Percentiles rank a stretch among this genome's conserved stretches.
phyloP scores from a whole-genome alignment of 805 yeast species.

The Barnettozyma sucrosica region DNA sequence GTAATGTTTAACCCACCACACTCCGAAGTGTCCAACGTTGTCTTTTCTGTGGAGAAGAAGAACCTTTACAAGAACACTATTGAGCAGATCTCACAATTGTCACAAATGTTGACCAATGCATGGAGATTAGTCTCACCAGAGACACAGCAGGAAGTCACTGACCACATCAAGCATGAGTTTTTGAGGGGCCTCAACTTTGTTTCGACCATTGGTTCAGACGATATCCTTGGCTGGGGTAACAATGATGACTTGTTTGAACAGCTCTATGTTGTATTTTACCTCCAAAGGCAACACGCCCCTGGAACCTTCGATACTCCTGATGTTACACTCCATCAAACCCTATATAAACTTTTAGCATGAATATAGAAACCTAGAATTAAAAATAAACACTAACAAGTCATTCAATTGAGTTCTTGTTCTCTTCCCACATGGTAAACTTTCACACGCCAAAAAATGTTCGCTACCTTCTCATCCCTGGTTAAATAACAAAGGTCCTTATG shows the following conservation, averaged over 20 bases:
- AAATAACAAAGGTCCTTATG: background rate
- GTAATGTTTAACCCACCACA: constrained; percentile 16
- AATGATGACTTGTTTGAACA: constrained; percentile 6
- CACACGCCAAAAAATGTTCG: background rate
- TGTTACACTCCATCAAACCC: constrained; percentile 1
- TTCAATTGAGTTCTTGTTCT: background rate
- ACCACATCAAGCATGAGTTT: constrained; percentile 1
- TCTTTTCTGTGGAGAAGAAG: constrained; percentile 64
- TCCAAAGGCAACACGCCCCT: background rate
- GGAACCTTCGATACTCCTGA: background rate
- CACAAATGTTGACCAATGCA: constrained; percentile 18
- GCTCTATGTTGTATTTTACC: constrained; percentile 1
- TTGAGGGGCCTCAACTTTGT: background rate
- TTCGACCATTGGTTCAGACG: background rate
- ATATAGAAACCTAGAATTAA: background rate
- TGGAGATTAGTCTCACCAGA: constrained; percentile 1
- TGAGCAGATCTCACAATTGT: constrained; percentile 23
- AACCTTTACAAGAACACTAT: constrained; percentile 58
- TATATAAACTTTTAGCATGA: constrained; percentile 1
- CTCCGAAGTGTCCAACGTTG: constrained; percentile 27
- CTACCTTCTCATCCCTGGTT: background rate
- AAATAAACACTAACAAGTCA: too few relatives aligned
- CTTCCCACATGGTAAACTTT: background rate
- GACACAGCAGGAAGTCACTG: background rate
- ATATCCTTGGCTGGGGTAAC: constrained; percentile 8